phyloP scores from a whole-genome alignment of 73 alveolate species.

The Effrenium voratum region DNA sequence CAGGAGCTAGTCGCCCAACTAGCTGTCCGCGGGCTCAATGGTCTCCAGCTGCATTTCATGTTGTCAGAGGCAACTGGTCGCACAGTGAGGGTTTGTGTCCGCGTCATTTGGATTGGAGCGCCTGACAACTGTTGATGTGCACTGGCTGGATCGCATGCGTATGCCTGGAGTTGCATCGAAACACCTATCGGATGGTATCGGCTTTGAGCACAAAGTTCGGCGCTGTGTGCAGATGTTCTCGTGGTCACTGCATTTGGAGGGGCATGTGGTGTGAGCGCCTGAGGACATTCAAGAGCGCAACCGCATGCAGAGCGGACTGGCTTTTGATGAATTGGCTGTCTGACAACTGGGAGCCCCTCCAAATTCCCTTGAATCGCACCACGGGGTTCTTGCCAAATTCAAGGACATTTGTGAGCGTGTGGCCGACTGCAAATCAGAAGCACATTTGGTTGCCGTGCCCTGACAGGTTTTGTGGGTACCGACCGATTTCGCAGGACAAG shows the following conservation, averaged over 20 bases:
- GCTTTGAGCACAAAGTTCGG: background rate
- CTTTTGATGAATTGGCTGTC: background rate
- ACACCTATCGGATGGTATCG: background rate
- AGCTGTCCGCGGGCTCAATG: slow-evolving; percentile 47
- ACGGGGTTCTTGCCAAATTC: background rate
- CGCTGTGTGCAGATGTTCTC: background rate
- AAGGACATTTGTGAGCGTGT: background rate
- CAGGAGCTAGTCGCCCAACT: slow-evolving; percentile 63
- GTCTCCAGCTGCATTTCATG: background rate
- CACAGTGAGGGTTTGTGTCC: background rate
- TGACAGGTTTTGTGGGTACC: background rate
- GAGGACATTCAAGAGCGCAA: slow-evolving; percentile 51
- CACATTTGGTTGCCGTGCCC: background rate
- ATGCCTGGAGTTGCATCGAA: background rate
- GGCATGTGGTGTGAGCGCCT: no score
- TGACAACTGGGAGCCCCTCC: background rate
- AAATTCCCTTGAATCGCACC: background rate
- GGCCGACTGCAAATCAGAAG: background rate
- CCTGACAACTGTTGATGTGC: background rate
- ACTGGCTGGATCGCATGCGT: background rate
- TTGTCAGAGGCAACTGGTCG: background rate
- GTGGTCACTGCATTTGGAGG: background rate
- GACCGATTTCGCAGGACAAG: background rate
- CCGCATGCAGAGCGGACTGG: slow-evolving; percentile 40
- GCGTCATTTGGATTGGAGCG: background rate